A percentile compares a stretch with the other conserved stretches of the same genome.
phyloP scores from a whole-genome alignment of 139 green algal species.

The Mychonastes homosphaera region DNA sequence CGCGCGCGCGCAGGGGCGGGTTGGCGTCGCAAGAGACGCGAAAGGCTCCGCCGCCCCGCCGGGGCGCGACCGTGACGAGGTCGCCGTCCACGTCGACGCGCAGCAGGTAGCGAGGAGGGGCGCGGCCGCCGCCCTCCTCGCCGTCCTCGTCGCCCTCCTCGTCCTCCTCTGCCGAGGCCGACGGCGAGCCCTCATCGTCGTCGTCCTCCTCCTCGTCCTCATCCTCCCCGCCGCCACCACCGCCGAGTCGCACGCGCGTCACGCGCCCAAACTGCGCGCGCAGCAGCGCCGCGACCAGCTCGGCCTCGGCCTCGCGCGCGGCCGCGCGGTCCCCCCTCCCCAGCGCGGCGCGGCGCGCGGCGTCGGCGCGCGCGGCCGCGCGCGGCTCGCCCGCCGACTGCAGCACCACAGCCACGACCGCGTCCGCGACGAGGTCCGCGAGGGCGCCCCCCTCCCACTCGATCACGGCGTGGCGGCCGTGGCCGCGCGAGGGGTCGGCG shows the following conservation, averaged over 20 bases:
- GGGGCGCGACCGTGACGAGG: no score
- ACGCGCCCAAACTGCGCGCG: conserved; percentile 61
- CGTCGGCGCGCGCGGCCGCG: conserved; percentile 33
- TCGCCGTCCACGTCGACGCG: conserved; percentile 23
- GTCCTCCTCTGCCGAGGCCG: no score
- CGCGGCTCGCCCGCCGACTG: conserved; percentile 41
- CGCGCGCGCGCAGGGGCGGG: conserved; percentile 32
- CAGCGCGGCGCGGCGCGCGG: conserved; percentile 14
- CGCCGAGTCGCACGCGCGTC: no score
- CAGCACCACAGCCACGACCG: conserved; percentile 80
- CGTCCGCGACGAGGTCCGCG: conserved; percentile 85
- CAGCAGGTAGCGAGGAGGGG: no score
- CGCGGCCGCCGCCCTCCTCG: no score
- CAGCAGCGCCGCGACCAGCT: conserved; percentile 53
- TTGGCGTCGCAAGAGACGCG: no score
- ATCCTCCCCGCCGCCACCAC: conserved; percentile 21
- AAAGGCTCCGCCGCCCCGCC: no score
- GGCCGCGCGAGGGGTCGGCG: conserved; percentile 11
- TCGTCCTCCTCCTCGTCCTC: no score
- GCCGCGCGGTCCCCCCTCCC: conserved; percentile 29
- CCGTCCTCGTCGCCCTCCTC: conserved; percentile 6
- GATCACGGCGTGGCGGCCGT: conserved; percentile 52
- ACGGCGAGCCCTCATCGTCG: no score
- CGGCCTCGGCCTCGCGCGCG: conserved; percentile 38
- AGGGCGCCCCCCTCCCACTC: conserved; percentile 80